Evolutionary conservation across 495 filamentous ascomycete genomes (phyloP).

Genomic region (Trypethelium eluteriae): DNA sequence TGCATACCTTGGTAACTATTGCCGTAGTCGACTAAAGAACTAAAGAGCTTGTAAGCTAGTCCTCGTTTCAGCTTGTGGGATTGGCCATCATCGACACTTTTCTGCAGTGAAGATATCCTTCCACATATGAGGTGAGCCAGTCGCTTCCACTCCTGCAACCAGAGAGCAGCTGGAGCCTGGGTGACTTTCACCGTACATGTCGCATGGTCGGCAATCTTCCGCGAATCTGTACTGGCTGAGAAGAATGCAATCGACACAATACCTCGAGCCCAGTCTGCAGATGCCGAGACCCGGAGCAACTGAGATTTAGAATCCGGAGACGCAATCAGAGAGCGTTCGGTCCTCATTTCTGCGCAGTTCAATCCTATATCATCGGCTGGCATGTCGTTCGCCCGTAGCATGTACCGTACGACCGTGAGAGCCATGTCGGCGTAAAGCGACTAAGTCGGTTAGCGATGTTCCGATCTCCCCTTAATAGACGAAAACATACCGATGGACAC

Average conservation of each 20-base stretch:
- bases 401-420: slow-evolving; percentile 9
- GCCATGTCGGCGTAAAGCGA: slow-evolving; percentile 18
- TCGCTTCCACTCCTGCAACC: slow-evolving; percentile 42
- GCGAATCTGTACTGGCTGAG: slow-evolving; percentile 41
- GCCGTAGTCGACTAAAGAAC: slow-evolving; percentile 63
- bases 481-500: slow-evolving; percentile 12
- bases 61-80: slow-evolving; percentile 46
- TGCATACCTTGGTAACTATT: slow-evolving; percentile 62
- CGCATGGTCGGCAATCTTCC: slow-evolving; percentile 47
- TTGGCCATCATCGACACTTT: slow-evolving; percentile 28
- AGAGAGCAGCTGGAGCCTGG: slow-evolving; percentile 18
- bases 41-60: slow-evolving; percentile 72
- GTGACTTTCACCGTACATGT: slow-evolving; percentile 41
- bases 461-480: not conserved
- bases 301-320: slow-evolving; percentile 41
- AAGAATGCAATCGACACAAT: slow-evolving; percentile 29
- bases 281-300: slow-evolving; percentile 29
- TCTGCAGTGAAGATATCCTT: slow-evolving; percentile 40
- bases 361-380: slow-evolving; percentile 47
- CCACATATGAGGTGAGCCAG: slow-evolving; percentile 41
- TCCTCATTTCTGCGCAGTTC: slow-evolving; percentile 57
- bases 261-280: slow-evolving; percentile 24
- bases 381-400: slow-evolving; percentile 26
- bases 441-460: not conserved
- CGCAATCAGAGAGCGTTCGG: slow-evolving; percentile 64